phyloP scores from a whole-genome alignment of 2,329 filamentous ascomycete species.

The Cercospora beticola region DNA sequence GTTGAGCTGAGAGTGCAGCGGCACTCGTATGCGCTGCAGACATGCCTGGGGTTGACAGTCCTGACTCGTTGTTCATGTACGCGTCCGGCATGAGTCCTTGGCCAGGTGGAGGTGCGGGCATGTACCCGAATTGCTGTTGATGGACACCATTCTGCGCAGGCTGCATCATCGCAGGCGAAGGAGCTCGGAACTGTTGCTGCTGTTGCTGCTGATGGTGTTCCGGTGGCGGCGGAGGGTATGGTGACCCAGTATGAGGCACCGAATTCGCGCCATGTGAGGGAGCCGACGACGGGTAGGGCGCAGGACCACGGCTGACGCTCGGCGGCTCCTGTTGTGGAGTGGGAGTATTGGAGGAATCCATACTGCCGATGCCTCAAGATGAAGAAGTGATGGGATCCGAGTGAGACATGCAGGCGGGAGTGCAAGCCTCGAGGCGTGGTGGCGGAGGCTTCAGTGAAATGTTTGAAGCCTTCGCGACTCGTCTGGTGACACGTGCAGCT shows the following conservation, averaged over 20 bases:
- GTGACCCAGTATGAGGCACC: conserved; percentile 1
- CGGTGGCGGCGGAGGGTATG: not conserved
- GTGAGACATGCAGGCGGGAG: conserved; percentile 16
- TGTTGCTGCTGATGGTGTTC: conserved; percentile 1
- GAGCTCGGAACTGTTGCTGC: conserved; percentile 15
- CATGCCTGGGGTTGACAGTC: conserved; percentile 32
- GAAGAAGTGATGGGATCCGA: not conserved
- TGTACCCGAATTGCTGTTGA: conserved; percentile 26
- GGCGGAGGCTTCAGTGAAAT: not conserved
- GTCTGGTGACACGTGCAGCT: conserved; percentile 7
- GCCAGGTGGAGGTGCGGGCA: conserved; percentile 21
- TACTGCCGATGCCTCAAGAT: not conserved
- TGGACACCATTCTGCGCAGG: conserved; percentile 26
- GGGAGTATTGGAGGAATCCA: conserved; percentile 8
- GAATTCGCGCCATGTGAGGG: conserved; percentile 8
- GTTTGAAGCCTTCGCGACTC: not conserved
- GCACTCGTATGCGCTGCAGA: conserved; percentile 39
- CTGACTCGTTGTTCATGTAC: conserved; percentile 31
- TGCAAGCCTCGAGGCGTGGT: not conserved
- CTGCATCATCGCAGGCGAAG: conserved; percentile 28
- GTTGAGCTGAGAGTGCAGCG: conserved; percentile 61
- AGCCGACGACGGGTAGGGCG: conserved; percentile 14
- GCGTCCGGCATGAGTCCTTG: conserved; percentile 31
- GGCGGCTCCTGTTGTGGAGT: conserved; percentile 1
- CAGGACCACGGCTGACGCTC: not conserved